Evolutionary conservation across 768 basidiomycete genomes (phyloP), one percentile per base, ranked within the genome.

Genomic region (Hemileccinum rubropunctum): DNA sequence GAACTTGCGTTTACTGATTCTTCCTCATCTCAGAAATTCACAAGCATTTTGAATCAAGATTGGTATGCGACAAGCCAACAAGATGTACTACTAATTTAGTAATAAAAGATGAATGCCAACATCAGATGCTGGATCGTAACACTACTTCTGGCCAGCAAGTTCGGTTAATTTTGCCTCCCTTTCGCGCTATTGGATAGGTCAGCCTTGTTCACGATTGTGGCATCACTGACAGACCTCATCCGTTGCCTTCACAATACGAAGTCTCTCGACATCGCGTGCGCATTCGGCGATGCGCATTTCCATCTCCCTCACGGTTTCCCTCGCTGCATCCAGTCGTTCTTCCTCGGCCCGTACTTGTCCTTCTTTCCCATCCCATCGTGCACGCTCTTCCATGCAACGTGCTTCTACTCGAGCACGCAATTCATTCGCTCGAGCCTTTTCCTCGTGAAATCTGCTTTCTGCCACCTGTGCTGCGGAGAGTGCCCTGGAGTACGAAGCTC

Each of bases 201-300:
- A 65, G 38, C 18, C 12, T n/a, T 20, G 13, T 30, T 34, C 14
- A 20, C 6, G 18, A 45, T 42, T 14, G n/a, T 38, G 15, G 32
- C 21, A 8, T 37, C 66, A 59, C 27, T 13, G 20, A 49, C 66
- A 11, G 34, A 70, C 66, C 71, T 90, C 88, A 56, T 91, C 88
- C 8, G 81, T 82, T 32, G 78, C 79, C 61, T 85, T 83, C 58
- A 82, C 75, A 17, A 73, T 71, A 27, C 87, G 72, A 45, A 91
- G 63, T 53, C 76, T 75, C 56, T 91, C 86, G 2, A 92, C 76
- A 59, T 91, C 86, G 47, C 79, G 75, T n/a, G 78, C 77, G 73
- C 90, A 91, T 47, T 83, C 82, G 44, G 82, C 76, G 46, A 91
- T 70, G 57, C 76, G 78, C 44, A 79, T 74, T 1, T 85, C 87